Evolutionary conservation across 345 rosid species (phyloP), one percentile per base, ranked within the genome.

Genomic region (Laguncularia racemosa): DNA sequence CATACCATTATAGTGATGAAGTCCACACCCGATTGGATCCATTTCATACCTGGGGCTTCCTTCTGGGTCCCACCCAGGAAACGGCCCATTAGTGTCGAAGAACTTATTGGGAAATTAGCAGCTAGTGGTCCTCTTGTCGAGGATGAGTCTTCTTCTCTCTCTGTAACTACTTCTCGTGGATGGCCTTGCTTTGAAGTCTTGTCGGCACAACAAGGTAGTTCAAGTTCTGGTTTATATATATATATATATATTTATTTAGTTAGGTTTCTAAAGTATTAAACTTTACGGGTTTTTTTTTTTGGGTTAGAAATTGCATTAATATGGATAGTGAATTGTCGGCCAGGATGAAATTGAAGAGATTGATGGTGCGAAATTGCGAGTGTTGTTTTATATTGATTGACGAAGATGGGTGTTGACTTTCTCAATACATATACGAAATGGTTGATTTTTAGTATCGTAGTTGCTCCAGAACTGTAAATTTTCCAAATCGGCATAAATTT

Each of bases 21-120:
- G 59, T 64, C 79, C 46, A 64, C 84, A 14, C 81, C 84, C 17
- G 77, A 76, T 58, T 80, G 84, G 84, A 73, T 80, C 44, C 84
- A 81, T 58, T 73, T 80, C 63, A 52, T 68, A 45, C 79, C 79
- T 10, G 84, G 75, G 15, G 56, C 79, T 48, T 76, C 84, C 53
- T 80, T 76, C 61, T 73, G 79, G 77, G 84, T 80, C 49, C 79
- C 84, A 28, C 74, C 68, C 6, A 28, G 45, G 54, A 46, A 59
- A 20, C 53, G 55, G 8, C 40, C 56, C 19, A 55, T 57, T 48
- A 48, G 53, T 53, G 61, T 71, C 16, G 53, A 46, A 17, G 60
- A 70, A 40, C 53, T 67, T 46, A 20, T 75, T 20, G 67, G 59
- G 10, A 63, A 48, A 18, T 48, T 73, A 18, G 50, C 62, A 57